Percentiles rank a stretch among this genome's conserved stretches.
These are phyloP conservation scores for Cyathus striatus DNA, from an alignment of 768 basidiomycete genomes.

Conservation along the genomic window DNA sequence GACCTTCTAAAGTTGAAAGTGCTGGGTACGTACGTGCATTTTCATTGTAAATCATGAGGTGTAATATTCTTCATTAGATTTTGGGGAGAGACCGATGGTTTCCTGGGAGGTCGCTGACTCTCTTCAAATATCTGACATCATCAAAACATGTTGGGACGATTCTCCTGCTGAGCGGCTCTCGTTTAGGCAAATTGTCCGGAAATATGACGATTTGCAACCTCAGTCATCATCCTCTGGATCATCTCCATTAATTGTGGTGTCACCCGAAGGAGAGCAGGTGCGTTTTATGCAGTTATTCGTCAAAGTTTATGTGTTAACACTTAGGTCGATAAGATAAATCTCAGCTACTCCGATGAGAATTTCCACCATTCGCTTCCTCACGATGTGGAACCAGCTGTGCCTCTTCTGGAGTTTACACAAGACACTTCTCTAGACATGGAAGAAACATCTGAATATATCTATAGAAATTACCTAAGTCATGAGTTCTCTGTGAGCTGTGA, in stretches of 20 bases:
- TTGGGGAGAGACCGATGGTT: neutral
- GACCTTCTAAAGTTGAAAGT: slow-evolving; percentile 37
- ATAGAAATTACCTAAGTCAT: no score
- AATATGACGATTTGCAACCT: neutral
- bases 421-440: no score
- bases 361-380: no score
- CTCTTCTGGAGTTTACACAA: no score
- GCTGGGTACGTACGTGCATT: slow-evolving; percentile 23
- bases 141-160: neutral
- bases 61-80: neutral
- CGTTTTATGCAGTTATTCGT: neutral
- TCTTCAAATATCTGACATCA: neutral
- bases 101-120: neutral
- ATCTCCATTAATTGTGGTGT: neutral
- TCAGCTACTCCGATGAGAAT: no score
- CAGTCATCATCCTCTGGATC: neutral
- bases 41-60: neutral
- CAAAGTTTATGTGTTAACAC: neutral
- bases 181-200: neutral
- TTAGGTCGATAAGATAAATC: no score
- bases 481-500: no score
- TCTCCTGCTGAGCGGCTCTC: neutral
- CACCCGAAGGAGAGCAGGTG: neutral
- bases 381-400: no score
- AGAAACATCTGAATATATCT: no score